Evolutionary conservation across 169 alveolate species (phyloP).

Genomic region (Amoebophrya sp.): DNA sequence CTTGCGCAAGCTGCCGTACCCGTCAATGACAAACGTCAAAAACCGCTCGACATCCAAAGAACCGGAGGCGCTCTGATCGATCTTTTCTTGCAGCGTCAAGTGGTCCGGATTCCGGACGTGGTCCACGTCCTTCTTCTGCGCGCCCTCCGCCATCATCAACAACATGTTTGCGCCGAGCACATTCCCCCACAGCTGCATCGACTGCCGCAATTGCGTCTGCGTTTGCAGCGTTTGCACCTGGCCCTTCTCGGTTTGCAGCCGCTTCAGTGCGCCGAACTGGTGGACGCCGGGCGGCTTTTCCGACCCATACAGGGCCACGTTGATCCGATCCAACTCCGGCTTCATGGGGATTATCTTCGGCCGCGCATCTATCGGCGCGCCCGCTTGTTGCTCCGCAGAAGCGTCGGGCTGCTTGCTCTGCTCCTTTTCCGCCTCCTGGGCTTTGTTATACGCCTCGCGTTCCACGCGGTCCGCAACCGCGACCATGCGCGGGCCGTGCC

Average conservation of each 20-base stretch:
- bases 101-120: too few species aligned
- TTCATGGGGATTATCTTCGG: too few species aligned
- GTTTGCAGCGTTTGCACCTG: background rate
- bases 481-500: background rate
- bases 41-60: background rate
- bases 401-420: too few species aligned
- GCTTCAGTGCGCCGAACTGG: background rate
- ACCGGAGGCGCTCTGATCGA: background rate
- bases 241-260: background rate
- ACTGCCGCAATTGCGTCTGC: background rate
- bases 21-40: background rate
- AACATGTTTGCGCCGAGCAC: background rate
- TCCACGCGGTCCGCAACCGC: constrained; percentile 16
- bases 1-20: background rate
- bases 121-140: background rate
- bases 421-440: background rate
- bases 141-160: background rate
- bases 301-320: background rate
- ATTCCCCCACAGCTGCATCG: background rate
- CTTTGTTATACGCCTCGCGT: background rate
- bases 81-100: constrained; percentile 6
- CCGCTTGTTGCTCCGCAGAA: too few species aligned
- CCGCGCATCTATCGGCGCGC: too few species aligned
- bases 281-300: background rate
- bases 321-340: background rate